A percentile compares a stretch with the other conserved stretches of the same genome.
Evolutionary conservation across 2,329 filamentous ascomycete species (phyloP).

Genomic region (Septoria linicola): DNA sequence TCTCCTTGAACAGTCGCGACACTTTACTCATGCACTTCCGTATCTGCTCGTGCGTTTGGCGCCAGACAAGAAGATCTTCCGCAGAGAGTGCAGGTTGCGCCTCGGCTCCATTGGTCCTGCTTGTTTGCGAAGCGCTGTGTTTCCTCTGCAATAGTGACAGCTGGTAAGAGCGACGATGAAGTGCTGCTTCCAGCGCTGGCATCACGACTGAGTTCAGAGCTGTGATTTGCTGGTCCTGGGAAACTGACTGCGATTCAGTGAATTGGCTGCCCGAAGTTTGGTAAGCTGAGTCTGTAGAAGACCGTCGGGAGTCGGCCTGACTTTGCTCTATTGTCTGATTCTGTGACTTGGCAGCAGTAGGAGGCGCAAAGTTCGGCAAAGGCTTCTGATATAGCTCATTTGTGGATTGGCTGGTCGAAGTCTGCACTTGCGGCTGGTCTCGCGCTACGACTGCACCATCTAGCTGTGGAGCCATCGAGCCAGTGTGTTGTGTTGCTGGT

Average conservation of each 20-base stretch:
- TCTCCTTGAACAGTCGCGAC: slow-evolving; percentile 79
- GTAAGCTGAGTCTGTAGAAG: slow-evolving; percentile 6
- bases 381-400: slow-evolving; percentile 38
- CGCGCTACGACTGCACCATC: slow-evolving; percentile 17
- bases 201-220: slow-evolving; percentile 89
- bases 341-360: slow-evolving; percentile 13
- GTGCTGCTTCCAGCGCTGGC: slow-evolving; percentile 85
- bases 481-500: slow-evolving; percentile 23
- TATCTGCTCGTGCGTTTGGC: slow-evolving; percentile 79
- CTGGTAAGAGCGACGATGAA: slow-evolving; percentile 70
- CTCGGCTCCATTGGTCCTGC: slow-evolving; percentile 10
- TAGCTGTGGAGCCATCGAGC: slow-evolving; percentile 6
- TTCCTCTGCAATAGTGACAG: slow-evolving; percentile 56
- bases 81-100: slow-evolving; percentile 2
- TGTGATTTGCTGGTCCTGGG: slow-evolving; percentile 62
- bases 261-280: slow-evolving; percentile 3
- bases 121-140: slow-evolving; percentile 26
- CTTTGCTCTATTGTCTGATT: neutral
- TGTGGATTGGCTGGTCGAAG: slow-evolving; percentile 18
- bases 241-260: slow-evolving; percentile 6
- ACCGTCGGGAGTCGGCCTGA: neutral
- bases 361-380: slow-evolving; percentile 33
- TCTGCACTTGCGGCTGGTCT: slow-evolving; percentile 13
- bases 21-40: slow-evolving; percentile 78
- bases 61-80: slow-evolving; percentile 43